Evolutionary conservation across 1,284 basidiomycete species (phyloP).

Genomic region (Golubevia sp.): DNA sequence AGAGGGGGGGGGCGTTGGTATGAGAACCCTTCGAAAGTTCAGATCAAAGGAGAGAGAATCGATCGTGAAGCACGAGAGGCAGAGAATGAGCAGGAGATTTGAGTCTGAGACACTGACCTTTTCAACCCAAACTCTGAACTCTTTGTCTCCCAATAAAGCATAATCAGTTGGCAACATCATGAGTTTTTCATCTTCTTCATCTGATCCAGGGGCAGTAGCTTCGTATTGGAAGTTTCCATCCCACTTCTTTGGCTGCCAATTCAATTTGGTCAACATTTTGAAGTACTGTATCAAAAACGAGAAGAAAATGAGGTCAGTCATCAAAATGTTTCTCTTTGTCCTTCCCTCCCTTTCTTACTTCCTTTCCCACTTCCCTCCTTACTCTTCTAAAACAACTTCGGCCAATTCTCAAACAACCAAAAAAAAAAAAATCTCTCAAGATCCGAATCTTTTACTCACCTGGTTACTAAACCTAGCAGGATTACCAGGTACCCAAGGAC

Average conservation of each 20-base stretch:
- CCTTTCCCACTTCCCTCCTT: no score
- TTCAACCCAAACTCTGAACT: slow-evolving; percentile 56
- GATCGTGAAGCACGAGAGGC: no score
- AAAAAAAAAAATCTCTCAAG: no score
- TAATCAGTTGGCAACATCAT: slow-evolving; percentile 67
- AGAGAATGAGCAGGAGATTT: no score
- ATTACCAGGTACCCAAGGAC: slow-evolving; percentile 36
- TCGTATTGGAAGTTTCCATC: slow-evolving; percentile 63
- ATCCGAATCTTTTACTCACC: slow-evolving; percentile 2
- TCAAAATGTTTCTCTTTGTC: not conserved
- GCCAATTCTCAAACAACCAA: no score
- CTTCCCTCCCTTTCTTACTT: no score
- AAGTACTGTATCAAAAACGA: slow-evolving; percentile 44
- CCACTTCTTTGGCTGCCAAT: slow-evolving; percentile 67
- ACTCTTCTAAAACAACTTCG: no score
- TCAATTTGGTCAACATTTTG: slow-evolving; percentile 63
- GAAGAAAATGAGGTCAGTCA: slow-evolving; percentile 16
- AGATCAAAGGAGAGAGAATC: no score
- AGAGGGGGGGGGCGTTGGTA: no score
- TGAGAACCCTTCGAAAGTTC: no score
- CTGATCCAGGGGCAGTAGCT: slow-evolving; percentile 50
- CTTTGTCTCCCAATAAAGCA: slow-evolving; percentile 46
- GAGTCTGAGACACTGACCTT: slow-evolving; percentile 10
- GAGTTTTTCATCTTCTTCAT: slow-evolving; percentile 63
- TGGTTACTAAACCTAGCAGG: slow-evolving; percentile 60